Evolutionary conservation across 2,329 filamentous ascomycete genomes (phyloP).

Genomic region (Atkinsonella hypoxylon): DNA sequence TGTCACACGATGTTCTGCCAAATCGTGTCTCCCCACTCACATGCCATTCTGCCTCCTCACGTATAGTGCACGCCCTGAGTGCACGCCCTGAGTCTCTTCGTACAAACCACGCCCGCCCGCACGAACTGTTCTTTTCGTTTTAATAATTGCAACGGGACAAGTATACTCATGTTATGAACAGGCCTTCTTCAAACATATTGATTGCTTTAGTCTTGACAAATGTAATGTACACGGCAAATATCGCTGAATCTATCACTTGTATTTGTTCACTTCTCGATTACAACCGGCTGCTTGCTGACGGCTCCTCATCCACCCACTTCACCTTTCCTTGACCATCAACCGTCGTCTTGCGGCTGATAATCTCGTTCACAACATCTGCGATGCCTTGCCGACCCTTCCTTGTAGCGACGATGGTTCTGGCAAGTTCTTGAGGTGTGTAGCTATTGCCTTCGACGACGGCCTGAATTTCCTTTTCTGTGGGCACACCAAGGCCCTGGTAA

Average conservation of each 20-base stretch:
- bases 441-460: conserved; percentile 27
- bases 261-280: conserved; percentile 10
- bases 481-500: conserved; percentile 56
- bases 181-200: background rate
- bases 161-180: no score
- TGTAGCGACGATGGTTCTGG: conserved; percentile 47
- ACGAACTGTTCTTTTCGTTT: no score
- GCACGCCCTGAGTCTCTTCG: background rate
- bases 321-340: conserved; percentile 31
- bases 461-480: conserved; percentile 53
- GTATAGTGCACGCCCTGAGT: background rate
- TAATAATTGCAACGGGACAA: no score
- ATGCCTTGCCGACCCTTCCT: conserved; percentile 58
- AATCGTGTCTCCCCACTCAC: background rate
- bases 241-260: background rate
- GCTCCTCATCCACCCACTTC: conserved; percentile 23
- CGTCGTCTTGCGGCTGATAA: conserved; percentile 50
- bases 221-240: conserved; percentile 2
- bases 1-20: background rate
- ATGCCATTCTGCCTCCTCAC: background rate
- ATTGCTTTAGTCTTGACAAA: background rate
- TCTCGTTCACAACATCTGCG: conserved; percentile 54
- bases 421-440: conserved; percentile 42
- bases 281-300: conserved; percentile 20
- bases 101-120: no score